Evolutionary conservation across 2,329 filamentous ascomycete genomes (phyloP).

Genomic region (Alternaria consortialis): DNA sequence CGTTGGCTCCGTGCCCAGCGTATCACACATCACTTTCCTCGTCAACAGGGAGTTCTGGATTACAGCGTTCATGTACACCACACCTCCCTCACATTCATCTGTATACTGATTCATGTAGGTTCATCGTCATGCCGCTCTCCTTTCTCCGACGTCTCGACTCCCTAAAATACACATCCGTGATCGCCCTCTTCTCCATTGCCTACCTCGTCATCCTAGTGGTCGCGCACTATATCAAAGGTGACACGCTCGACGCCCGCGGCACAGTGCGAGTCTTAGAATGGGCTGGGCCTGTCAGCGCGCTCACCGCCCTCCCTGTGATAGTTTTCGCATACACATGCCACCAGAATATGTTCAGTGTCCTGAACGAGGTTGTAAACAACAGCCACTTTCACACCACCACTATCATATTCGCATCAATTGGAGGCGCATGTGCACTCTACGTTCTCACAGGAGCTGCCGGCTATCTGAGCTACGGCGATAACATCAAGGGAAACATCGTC

Average conservation of each 20-base stretch:
- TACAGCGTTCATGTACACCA: conserved; percentile 85
- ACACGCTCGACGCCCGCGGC: conserved; percentile 77
- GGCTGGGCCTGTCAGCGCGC: conserved; percentile 77
- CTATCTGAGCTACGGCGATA: conserved; percentile 93
- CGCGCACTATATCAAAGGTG: conserved; percentile 84
- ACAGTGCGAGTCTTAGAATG: conserved; percentile 79
- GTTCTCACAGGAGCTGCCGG: conserved; percentile 92
- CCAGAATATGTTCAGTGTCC: conserved; percentile 99
- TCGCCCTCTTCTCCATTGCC: conserved; percentile 90
- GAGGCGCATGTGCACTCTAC: conserved; percentile 86
- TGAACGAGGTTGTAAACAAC: conserved; percentile 92
- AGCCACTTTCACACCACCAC: conserved; percentile 78
- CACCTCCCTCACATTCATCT: too few relatives aligned
- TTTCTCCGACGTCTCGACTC: conserved; percentile 93
- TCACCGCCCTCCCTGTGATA: conserved; percentile 91
- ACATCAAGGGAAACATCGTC: conserved; percentile 90
- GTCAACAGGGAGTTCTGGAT: conserved; percentile 97
- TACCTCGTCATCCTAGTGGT: conserved; percentile 94
- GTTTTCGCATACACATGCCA: conserved; percentile 99
- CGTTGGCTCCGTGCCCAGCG: conserved; percentile 74
- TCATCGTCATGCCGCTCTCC: conserved; percentile 91
- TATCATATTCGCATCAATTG: conserved; percentile 85
- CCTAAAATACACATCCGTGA: conserved; percentile 93
- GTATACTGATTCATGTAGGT: conserved; percentile 58
- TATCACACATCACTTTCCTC: conserved; percentile 74